Evolutionary conservation across 805 yeast genomes (phyloP), one percentile per base, ranked within the genome.

Genomic region (Debaryomyces prosopidis): DNA sequence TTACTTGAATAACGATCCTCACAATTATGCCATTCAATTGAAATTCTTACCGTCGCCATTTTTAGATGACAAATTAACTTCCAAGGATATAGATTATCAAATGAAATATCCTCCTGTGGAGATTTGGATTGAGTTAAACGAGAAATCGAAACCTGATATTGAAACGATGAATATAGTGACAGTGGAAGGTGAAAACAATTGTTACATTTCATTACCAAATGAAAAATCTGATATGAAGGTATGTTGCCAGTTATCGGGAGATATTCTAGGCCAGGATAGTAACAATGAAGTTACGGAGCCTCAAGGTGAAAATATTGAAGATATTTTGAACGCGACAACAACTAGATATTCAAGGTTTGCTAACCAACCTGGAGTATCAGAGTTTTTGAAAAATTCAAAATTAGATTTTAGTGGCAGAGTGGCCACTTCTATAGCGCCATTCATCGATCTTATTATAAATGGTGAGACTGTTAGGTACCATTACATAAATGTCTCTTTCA

Each of bases 71-170:
- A 42, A 40, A 11, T 28, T 44, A 12, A 46, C 39, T 5, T 37
- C 42, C 12, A 41, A 14, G 14, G 38, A 9, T 3, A 36, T 47
- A 9, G 51, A 52, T 5, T 53, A 55, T 6, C 58, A 62, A 43
- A 54, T 62, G 40, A 55, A 65, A 34, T 69, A 68, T 38, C 84
- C 86, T 2, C 81, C 84, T 1, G 60, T 82, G 5, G 86, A 81
- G 53, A 63, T 82, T 38, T 80, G 84, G 82, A 62, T 75, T 30
- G 77, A 72, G 39, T 58, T 77, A 39, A 66, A 60, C 44, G 66
- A 66, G 12, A 44, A 47, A n/a, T 64, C 65, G 10, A 57, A 49
- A 32, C 73, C 72, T 0, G 75, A 66, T 30, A 48, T 70, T 28
- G 73, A 66, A 19, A 59, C 72, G 10, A 51, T 79, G 44, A 69